These are phyloP conservation scores for Fusarium mexicanum DNA, from an alignment of 2,329 filamentous ascomycete species.

Conservation along the genomic window DNA sequence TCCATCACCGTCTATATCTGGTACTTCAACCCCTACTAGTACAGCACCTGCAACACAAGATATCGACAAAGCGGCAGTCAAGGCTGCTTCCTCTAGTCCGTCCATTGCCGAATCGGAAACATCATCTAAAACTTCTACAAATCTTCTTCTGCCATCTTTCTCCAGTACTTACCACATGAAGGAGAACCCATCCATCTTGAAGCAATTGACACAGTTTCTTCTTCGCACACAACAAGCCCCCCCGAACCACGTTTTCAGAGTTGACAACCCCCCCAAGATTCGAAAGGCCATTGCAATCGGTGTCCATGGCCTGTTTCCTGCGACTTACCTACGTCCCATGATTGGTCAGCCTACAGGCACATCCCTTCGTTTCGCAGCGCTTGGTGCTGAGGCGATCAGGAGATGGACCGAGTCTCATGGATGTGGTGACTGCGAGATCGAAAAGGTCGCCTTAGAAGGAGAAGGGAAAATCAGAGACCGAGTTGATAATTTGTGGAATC, in stretches of 20 bases:
- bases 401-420: slow-evolving; percentile 82
- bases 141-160: slow-evolving; percentile 77
- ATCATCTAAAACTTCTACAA: slow-evolving; percentile 58
- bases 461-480: slow-evolving; percentile 92
- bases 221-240: slow-evolving; percentile 65
- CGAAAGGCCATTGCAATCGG: slow-evolving; percentile 92
- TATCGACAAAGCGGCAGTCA: slow-evolving; percentile 14
- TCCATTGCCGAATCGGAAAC: slow-evolving; percentile 56
- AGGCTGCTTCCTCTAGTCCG: slow-evolving; percentile 41
- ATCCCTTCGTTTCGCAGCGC: slow-evolving; percentile 90
- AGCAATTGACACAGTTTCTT: slow-evolving; percentile 69
- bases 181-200: slow-evolving; percentile 75
- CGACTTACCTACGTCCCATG: slow-evolving; percentile 85
- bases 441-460: slow-evolving; percentile 93
- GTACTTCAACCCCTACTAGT: slow-evolving; percentile 36
- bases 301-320: slow-evolving; percentile 93
- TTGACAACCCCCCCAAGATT: slow-evolving; percentile 75
- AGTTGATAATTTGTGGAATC: slow-evolving; percentile 92
- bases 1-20: slow-evolving; percentile 43
- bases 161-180: slow-evolving; percentile 73
- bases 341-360: slow-evolving; percentile 96
- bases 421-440: slow-evolving; percentile 80
- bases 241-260: slow-evolving; percentile 76
- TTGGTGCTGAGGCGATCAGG: slow-evolving; percentile 84
- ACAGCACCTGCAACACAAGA: slow-evolving; percentile 29